These are phyloP conservation scores for Penicillium nordicum DNA, from an alignment of 2,329 filamentous ascomycete genomes.

Conservation along the genomic window DNA sequence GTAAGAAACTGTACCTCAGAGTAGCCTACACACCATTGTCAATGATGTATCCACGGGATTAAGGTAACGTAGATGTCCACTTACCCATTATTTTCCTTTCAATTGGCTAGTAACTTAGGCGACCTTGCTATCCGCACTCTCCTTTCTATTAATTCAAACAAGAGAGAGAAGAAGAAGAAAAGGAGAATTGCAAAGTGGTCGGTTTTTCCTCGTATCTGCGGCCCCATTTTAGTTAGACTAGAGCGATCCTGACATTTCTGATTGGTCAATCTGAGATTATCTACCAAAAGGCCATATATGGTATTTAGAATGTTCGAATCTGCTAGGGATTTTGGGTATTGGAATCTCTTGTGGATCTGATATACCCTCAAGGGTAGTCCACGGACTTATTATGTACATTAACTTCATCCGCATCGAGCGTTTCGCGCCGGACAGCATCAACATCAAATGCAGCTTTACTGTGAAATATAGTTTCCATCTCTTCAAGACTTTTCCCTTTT, in stretches of 20 bases:
- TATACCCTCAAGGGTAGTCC: not conserved
- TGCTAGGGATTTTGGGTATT: not conserved
- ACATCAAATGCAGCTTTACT: conserved; percentile 25
- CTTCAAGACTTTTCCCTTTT: conserved; percentile 39
- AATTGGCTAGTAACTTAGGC: not conserved
- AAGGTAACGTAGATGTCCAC: not conserved
- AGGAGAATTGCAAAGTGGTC: not conserved
- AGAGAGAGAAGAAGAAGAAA: not conserved
- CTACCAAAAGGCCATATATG: not conserved
- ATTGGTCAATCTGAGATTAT: not conserved
- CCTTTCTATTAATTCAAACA: not conserved
- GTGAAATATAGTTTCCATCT: conserved; percentile 35
- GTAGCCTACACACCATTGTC: not conserved
- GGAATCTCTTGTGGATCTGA: not conserved
- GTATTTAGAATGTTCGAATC: not conserved
- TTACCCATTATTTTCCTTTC: not conserved
- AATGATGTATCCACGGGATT: not conserved
- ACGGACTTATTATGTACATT: not conserved
- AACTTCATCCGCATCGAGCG: not conserved
- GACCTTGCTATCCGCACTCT: not conserved
- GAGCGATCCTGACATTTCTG: not conserved
- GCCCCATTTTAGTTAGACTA: not conserved
- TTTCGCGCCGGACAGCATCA: conserved; percentile 15
- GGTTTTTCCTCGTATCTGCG: not conserved
- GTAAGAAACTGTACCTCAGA: not conserved